Conservation (phyloP, 108 stramenopile genomes). For the Fistulifera pelliculosa region DNA sequence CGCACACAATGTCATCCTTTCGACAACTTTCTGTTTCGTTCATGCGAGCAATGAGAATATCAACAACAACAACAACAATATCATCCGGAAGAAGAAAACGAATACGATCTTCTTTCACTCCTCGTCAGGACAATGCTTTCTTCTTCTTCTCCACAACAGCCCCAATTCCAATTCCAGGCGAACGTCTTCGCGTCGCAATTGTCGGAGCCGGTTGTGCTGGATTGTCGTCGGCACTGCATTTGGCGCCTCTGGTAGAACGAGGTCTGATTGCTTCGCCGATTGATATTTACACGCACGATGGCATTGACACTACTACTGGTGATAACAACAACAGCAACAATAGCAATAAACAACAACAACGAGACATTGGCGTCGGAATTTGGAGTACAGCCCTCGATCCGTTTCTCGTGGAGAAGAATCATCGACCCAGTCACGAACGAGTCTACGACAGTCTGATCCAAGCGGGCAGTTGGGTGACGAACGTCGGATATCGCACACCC, state of each 20-base stretch:
- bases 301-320: no score
- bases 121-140: background rate
- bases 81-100: no score
- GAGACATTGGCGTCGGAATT: conserved; percentile 77
- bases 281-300: conserved; percentile 52
- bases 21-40: no score
- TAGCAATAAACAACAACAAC: conserved; percentile 19
- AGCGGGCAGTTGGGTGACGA: conserved; percentile 36
- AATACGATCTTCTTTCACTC: background rate
- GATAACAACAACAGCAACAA: conserved; percentile 4
- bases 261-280: conserved; percentile 64
- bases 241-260: conserved; percentile 57
- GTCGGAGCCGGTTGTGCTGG: conserved; percentile 77
- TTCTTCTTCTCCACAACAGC: background rate
- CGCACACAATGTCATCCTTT: no score
- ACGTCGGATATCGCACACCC: conserved; percentile 78
- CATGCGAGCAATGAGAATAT: no score
- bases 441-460: conserved; percentile 41
- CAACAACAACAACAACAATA: no score
- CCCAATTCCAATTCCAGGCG: background rate
- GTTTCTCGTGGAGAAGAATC: conserved; percentile 24
- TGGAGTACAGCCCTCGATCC: conserved; percentile 77
- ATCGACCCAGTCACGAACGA: conserved; percentile 43
- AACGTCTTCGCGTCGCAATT: conserved; percentile 59
- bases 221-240: conserved; percentile 67